Evolutionary conservation across 1,139 yeast species (phyloP).

Genomic region (Kurtzmaniella natalensis): DNA sequence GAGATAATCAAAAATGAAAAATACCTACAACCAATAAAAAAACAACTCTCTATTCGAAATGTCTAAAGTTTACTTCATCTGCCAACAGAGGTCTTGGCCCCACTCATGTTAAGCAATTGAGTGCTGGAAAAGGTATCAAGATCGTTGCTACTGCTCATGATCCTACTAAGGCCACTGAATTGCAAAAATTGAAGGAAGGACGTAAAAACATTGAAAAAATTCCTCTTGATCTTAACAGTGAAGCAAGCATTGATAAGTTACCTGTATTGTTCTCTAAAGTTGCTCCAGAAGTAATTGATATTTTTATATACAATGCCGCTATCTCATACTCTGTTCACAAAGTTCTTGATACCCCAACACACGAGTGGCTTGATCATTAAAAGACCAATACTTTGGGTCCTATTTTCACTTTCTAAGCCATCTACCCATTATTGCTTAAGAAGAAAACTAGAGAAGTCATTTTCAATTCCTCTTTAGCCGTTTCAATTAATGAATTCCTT

Average conservation of each 20-base stretch:
- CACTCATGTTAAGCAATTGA: constrained; percentile 11
- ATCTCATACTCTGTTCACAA: constrained; percentile 5
- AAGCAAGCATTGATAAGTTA: constrained; percentile 5
- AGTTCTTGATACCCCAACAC: constrained; percentile 8
- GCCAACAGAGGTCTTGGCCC: constrained; percentile 22
- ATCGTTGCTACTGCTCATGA: constrained; percentile 18
- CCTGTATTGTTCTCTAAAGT: constrained; percentile 3
- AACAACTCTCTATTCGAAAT: too few relatives aligned
- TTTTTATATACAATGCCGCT: constrained; percentile 18
- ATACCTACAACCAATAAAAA: too few relatives aligned
- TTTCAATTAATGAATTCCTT: constrained; percentile 14
- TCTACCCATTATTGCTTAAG: constrained; percentile 6
- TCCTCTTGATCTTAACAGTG: constrained; percentile 6
- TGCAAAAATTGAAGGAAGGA: constrained; percentile 1
- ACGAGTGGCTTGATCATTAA: constrained; percentile 16
- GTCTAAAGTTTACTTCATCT: too few relatives aligned
- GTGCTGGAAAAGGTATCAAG: constrained; percentile 8
- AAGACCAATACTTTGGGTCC: constrained; percentile 27
- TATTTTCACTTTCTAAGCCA: constrained; percentile 20
- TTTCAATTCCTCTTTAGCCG: constrained; percentile 22
- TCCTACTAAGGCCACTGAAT: constrained; percentile 11
- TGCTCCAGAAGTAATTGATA: constrained; percentile 11
- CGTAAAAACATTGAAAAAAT: constrained; percentile 5
- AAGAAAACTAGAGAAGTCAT: constrained; percentile 18
- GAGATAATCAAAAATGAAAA: too few relatives aligned